Evolutionary conservation across 1,139 yeast genomes (phyloP), one percentile per base, ranked within the genome.

Genomic region (Hyphopichia burtonii): DNA sequence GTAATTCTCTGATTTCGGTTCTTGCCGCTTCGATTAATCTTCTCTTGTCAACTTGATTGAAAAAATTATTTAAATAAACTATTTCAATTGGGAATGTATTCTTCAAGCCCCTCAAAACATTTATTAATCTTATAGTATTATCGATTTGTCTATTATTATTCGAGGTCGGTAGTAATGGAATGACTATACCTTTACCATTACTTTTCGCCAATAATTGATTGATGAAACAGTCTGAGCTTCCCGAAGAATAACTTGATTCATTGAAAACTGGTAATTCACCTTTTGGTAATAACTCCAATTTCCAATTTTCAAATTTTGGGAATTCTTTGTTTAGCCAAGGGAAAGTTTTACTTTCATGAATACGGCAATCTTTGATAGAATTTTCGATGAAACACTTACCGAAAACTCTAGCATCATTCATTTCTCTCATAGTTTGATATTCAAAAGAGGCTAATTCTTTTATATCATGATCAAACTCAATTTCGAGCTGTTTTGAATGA

Each of bases 181-280:
- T 61, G 3, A 68, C 71, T 8, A 69, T 64, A 0, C 75, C 75
- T 32, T 48, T 53, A 0, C 72, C 73, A 28, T 50, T 50, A 32
- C 61, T 55, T 27, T 42, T 46, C 0, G 28, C 17, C 19, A 40
- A 38, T 35, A 60, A 44, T n/a, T 48, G 32, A 11, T 45, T 42
- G 10, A 58, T 31, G 23, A 54, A 44, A 36, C 65, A 58, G 12
- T 31, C 14, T 11, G 41, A 36, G 6, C 34, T 10, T 10, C 18
- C 27, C 16, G 35, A 31, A 25, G 40, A 14, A 20, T 31, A 39
- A 14, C 17, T 28, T 12, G 31, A 34, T 9, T 35, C 27, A 33
- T 43, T 53, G 37, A 41, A 43, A 3, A 39, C 37, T 0, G 60
- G 59, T 9, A 55, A 39, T 16, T 45, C 38, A 4, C 47, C 49